Conservation (phyloP, 805 yeast genomes). For the Nakazawaea ishiwadae region DNA sequence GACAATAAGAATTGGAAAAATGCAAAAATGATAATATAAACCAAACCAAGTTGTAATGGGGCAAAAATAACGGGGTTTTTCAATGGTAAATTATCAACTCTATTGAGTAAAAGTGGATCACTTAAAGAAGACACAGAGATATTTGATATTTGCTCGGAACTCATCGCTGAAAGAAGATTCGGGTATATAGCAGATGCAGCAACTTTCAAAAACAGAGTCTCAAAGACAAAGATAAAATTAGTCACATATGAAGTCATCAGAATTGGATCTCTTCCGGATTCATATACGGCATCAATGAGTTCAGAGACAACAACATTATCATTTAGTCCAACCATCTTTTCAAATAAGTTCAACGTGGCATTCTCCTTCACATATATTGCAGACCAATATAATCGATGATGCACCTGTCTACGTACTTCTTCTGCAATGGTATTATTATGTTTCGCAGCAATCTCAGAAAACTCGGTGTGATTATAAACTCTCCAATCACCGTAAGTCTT, state of each 20-base stretch:
- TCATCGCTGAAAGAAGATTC: not conserved
- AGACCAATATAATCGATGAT: constrained; percentile 59
- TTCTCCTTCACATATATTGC: constrained; percentile 48
- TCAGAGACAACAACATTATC: constrained; percentile 24
- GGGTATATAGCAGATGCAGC: constrained; percentile 7
- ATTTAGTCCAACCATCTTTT: constrained; percentile 37
- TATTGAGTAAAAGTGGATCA: constrained; percentile 29
- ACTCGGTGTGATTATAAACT: constrained; percentile 25
- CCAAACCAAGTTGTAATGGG: constrained; percentile 71
- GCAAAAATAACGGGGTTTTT: constrained; percentile 49
- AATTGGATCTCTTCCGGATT: constrained; percentile 59
- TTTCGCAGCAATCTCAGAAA: constrained; percentile 22
- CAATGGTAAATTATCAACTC: constrained; percentile 46
- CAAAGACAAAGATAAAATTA: constrained; percentile 37
- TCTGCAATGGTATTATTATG: constrained; percentile 28
- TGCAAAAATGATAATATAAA: constrained; percentile 65
- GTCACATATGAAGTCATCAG: constrained; percentile 41
- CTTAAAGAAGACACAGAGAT: constrained; percentile 15
- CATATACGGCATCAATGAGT: constrained; percentile 39
- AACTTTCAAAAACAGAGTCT: constrained; percentile 21
- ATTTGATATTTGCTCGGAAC: not conserved
- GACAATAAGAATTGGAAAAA: constrained; percentile 69
- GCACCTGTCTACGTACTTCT: constrained; percentile 40
- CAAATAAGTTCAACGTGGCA: constrained; percentile 34
- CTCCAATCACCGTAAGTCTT: constrained; percentile 32